Conservation (phyloP, 768 basidiomycete genomes). For the Trametes coccinea region DNA sequence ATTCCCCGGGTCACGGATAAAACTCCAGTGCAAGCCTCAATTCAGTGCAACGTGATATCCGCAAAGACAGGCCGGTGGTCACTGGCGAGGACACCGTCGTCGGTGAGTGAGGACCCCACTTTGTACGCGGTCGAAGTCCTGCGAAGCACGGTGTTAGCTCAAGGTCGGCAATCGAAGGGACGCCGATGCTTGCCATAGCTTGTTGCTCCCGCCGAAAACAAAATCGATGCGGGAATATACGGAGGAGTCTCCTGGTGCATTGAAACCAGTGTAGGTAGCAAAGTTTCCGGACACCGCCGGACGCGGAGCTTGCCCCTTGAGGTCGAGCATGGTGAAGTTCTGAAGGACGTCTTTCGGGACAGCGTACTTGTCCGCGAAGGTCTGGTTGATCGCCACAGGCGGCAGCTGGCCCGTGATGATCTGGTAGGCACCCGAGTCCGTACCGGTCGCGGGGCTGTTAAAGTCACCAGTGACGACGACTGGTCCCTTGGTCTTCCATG, state of each 20-base stretch:
- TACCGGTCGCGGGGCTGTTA: conserved; percentile 49
- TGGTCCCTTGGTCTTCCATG: conserved; percentile 38
- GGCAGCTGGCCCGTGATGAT: conserved; percentile 46
- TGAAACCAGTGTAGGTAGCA: conserved; percentile 56
- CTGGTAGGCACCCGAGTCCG: conserved; percentile 50
- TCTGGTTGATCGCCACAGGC: conserved; percentile 43
- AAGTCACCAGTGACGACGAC: conserved; percentile 57
- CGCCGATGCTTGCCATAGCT: conserved; percentile 45
- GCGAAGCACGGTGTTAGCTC: not conserved
- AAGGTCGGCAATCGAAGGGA: conserved; percentile 18
- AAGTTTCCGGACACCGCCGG: conserved; percentile 44
- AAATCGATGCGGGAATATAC: conserved; percentile 51
- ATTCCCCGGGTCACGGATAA: not conserved
- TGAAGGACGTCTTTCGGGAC: conserved; percentile 34
- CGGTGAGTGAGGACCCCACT: conserved; percentile 43
- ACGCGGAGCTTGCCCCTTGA: conserved; percentile 44
- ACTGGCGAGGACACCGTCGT: conserved; percentile 54
- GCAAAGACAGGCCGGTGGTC: conserved; percentile 58
- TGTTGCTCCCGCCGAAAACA: conserved; percentile 49
- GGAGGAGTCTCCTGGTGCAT: conserved; percentile 39
- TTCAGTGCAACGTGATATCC: conserved; percentile 34
- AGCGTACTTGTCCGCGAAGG: conserved; percentile 44
- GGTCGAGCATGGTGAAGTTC: conserved; percentile 46
- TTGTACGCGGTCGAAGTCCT: conserved; percentile 42
- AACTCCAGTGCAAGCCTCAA: not conserved